phyloP scores from a whole-genome alignment of 2,329 filamentous ascomycete species.

The Hymenoscyphus occultus region DNA sequence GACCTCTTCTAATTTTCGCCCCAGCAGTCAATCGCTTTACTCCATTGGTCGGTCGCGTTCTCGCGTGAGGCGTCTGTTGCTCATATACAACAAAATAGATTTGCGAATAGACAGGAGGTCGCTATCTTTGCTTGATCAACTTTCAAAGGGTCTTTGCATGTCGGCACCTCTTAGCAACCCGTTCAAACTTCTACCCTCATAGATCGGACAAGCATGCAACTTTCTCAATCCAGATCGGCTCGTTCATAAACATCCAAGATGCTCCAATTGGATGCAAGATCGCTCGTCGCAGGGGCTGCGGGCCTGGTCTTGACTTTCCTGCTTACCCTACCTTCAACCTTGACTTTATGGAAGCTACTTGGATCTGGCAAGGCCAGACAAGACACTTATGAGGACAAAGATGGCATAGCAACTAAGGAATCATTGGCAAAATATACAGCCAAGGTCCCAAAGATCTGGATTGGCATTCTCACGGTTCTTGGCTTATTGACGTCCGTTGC shows the following conservation, averaged over 20 bases:
- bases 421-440: conserved; percentile 61
- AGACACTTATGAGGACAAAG: conserved; percentile 62
- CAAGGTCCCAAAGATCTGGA: conserved; percentile 51
- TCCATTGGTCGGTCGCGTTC: not conserved
- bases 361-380: conserved; percentile 33
- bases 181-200: not conserved
- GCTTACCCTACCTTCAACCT: conserved; percentile 40
- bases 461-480: conserved; percentile 51
- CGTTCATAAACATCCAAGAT: conserved; percentile 43
- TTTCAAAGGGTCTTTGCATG: not conserved
- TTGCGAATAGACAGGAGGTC: not conserved
- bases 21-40: not conserved
- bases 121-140: not conserved
- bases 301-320: conserved; percentile 39
- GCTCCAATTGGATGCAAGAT: conserved; percentile 53
- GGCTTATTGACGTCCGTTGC: conserved; percentile 57
- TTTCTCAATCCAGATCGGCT: not conserved
- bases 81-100: not conserved
- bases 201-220: not conserved
- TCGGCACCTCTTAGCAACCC: not conserved
- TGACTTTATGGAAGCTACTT: conserved; percentile 38
- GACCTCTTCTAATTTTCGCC: not conserved
- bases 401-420: conserved; percentile 66
- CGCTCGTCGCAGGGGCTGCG: conserved; percentile 25
- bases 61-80: not conserved